Conservation (phyloP, 345 rosid species). For the Eucalyptus marginata region DNA sequence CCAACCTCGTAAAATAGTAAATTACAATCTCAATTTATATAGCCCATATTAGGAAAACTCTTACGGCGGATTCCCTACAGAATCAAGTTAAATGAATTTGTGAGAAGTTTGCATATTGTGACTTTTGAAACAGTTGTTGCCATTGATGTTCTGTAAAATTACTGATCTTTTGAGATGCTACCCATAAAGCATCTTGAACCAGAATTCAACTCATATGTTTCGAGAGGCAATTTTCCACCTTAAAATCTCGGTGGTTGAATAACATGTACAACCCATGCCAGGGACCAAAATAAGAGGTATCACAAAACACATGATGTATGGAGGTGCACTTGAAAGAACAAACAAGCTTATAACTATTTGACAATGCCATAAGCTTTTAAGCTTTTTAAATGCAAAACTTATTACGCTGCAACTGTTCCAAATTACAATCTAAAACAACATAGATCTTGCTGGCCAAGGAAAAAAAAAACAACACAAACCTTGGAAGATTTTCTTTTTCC, state of each 20-base stretch:
- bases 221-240: not conserved
- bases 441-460: no score
- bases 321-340: not conserved
- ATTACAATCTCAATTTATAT: no score
- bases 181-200: not conserved
- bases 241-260: not conserved
- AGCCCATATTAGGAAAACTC: no score
- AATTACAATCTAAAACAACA: not conserved
- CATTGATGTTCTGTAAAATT: not conserved
- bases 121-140: not conserved
- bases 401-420: not conserved
- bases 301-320: not conserved
- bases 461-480: not conserved
- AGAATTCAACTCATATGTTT: not conserved
- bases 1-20: fast-evolving
- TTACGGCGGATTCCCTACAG: not conserved
- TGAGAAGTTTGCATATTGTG: not conserved
- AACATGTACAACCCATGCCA: not conserved
- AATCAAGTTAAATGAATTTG: not conserved
- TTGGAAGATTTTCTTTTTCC: not conserved
- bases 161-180: not conserved
- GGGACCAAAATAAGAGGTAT: not conserved
- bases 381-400: not conserved
- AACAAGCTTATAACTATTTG: not conserved
- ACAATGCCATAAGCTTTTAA: not conserved